Conservation (phyloP, 345 rosid genomes). For the Garcia nutans region DNA sequence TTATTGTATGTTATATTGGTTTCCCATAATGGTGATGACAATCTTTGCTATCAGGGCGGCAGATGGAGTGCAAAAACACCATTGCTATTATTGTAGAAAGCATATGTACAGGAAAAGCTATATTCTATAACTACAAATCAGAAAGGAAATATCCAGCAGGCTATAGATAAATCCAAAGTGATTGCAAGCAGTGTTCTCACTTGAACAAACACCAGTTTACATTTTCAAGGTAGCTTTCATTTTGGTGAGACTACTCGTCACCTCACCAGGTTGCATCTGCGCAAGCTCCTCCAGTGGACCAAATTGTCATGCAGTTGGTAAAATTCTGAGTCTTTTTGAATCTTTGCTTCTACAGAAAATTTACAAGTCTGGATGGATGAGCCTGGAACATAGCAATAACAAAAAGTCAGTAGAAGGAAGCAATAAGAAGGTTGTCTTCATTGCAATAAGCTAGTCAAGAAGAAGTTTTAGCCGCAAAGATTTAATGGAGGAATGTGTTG, state of each 20-base stretch:
- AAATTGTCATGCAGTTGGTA: conserved; percentile 1
- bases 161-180: not conserved
- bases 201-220: not conserved
- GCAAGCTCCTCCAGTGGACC: conserved; percentile 27
- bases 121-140: not conserved
- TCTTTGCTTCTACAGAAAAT: conserved; percentile 21
- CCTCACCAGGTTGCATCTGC: conserved; percentile 25
- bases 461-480: too few species aligned
- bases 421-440: too few species aligned
- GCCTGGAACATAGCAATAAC: conserved; percentile 21
- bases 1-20: too few species aligned
- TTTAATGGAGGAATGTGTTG: too few species aligned
- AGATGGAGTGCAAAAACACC: not conserved
- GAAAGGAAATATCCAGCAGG: not conserved
- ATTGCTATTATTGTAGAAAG: conserved; percentile 5
- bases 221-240: not conserved
- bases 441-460: too few species aligned
- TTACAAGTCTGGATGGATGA: conserved; percentile 27
- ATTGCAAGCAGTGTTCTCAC: not conserved
- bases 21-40: too few species aligned
- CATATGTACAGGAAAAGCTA: conserved; percentile 10
- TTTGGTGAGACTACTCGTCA: not conserved
- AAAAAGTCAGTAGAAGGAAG: not conserved
- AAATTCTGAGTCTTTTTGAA: not conserved
- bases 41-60: not conserved